Evolutionary conservation across 257 asterid species (phyloP).

Genomic region (Knoxia roxburghii): DNA sequence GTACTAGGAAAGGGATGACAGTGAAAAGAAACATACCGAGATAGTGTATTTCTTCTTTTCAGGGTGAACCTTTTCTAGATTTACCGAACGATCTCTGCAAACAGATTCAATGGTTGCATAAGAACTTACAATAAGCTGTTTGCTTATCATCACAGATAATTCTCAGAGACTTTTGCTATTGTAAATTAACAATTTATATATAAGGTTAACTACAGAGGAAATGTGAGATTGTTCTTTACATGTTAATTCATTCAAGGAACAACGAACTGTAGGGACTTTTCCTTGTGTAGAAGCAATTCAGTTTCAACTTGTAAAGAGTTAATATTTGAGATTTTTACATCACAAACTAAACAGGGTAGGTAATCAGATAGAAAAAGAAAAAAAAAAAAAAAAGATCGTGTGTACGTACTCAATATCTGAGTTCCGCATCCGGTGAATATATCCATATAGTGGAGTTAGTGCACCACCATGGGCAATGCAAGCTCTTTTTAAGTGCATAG

Average conservation of each 20-base stretch:
- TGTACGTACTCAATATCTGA: slow-evolving; percentile 68
- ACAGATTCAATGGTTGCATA: neutral
- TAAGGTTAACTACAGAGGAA: neutral
- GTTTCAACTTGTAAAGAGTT: neutral
- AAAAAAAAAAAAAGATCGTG: slow-evolving; percentile 10
- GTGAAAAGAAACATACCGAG: slow-evolving; percentile 42
- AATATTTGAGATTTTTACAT: neutral
- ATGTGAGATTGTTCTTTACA: neutral
- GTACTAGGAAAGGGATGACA: neutral
- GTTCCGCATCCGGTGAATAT: slow-evolving; percentile 82
- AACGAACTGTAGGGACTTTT: neutral
- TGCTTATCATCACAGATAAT: neutral
- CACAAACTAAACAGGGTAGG: neutral
- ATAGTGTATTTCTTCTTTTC: slow-evolving; percentile 57
- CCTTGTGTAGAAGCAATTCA: neutral
- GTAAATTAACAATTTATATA: neutral
- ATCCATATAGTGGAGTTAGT: slow-evolving; percentile 67
- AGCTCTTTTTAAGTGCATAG: slow-evolving; percentile 73
- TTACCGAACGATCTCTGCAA: slow-evolving; percentile 47
- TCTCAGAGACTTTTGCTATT: neutral
- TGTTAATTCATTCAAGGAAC: neutral
- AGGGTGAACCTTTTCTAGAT: slow-evolving; percentile 30
- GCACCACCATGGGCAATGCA: slow-evolving; percentile 76
- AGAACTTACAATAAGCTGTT: neutral
- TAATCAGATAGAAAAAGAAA: slow-evolving; percentile 6